Evolutionary conservation across 306 rosid genomes (phyloP).

Genomic region (Medicago ruthenica): DNA sequence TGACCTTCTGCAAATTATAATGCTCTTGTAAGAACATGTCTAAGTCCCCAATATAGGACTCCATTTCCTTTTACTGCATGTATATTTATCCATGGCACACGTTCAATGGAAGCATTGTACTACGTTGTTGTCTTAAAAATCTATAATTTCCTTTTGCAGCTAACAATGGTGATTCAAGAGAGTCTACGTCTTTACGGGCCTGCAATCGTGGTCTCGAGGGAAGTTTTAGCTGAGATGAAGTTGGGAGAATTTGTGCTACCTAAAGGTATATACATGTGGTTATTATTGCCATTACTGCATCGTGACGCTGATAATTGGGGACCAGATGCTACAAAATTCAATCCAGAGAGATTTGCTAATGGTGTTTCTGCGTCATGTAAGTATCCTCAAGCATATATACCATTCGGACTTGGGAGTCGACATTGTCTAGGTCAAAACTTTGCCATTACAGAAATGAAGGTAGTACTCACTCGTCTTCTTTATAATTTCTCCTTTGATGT

Average conservation of each 20-base stretch:
- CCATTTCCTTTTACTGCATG: too few species aligned
- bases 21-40: too few species aligned
- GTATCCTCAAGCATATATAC: constrained; percentile 49
- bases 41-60: too few species aligned
- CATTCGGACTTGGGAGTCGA: constrained; percentile 52
- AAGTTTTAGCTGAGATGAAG: constrained; percentile 39
- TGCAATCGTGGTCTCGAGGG: constrained; percentile 36
- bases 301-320: constrained; percentile 52
- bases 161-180: constrained; percentile 57
- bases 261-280: constrained; percentile 45
- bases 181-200: constrained; percentile 49
- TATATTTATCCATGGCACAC: too few species aligned
- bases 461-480: constrained; percentile 29
- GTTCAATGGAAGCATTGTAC: neutral
- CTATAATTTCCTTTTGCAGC: neutral
- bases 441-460: constrained; percentile 36
- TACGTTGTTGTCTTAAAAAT: neutral
- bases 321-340: constrained; percentile 39
- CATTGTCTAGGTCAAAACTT: constrained; percentile 48
- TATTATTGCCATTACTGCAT: constrained; percentile 33
- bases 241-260: constrained; percentile 44
- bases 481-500: constrained; percentile 41
- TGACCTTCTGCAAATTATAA: too few species aligned
- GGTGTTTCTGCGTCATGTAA: constrained; percentile 49
- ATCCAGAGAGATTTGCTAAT: constrained; percentile 44